Evolutionary conservation across 164 flowering plant species (phyloP).

Genomic region (Echeveria elegans): DNA sequence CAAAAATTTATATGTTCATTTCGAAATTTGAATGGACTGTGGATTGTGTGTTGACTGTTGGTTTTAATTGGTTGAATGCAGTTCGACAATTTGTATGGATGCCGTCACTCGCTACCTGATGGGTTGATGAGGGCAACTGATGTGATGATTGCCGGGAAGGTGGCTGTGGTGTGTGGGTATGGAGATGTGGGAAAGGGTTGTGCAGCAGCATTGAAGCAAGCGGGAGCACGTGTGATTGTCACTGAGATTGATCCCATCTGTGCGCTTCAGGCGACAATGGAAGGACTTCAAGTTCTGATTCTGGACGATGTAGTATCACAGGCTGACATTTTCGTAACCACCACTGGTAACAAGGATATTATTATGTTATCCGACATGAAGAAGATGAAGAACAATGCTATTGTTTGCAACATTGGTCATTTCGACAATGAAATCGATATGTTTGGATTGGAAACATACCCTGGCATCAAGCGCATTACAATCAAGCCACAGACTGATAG

Average conservation of each 20-base stretch:
- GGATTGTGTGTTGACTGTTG: too few species aligned
- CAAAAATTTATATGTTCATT: too few species aligned
- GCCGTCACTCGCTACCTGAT: constrained; percentile 83
- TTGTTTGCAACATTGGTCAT: constrained; percentile 82
- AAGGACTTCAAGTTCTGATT: constrained; percentile 53
- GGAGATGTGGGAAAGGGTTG: constrained; percentile 86
- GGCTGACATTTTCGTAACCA: constrained; percentile 70
- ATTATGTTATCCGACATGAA: constrained; percentile 66
- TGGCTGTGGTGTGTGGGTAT: constrained; percentile 55
- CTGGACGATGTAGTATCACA: constrained; percentile 51
- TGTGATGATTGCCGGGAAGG: constrained; percentile 76
- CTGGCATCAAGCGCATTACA: constrained; percentile 70
- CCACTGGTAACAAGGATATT: constrained; percentile 87
- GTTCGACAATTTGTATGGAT: constrained; percentile 76
- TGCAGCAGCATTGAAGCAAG: constrained; percentile 62
- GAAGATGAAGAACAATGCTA: constrained; percentile 84
- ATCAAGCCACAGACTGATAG: constrained; percentile 80
- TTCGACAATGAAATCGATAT: constrained; percentile 75
- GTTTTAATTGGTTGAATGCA: constrained; percentile 14
- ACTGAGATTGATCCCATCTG: constrained; percentile 83
- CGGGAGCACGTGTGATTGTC: constrained; percentile 66
- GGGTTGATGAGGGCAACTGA: constrained; percentile 85
- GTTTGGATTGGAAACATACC: constrained; percentile 64
- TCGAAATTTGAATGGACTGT: too few species aligned
- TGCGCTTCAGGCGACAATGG: constrained; percentile 76